Base-by-base conservation (phyloP, 441 rosid genomes). In the Cnidoscolus chayamansa region DNA sequence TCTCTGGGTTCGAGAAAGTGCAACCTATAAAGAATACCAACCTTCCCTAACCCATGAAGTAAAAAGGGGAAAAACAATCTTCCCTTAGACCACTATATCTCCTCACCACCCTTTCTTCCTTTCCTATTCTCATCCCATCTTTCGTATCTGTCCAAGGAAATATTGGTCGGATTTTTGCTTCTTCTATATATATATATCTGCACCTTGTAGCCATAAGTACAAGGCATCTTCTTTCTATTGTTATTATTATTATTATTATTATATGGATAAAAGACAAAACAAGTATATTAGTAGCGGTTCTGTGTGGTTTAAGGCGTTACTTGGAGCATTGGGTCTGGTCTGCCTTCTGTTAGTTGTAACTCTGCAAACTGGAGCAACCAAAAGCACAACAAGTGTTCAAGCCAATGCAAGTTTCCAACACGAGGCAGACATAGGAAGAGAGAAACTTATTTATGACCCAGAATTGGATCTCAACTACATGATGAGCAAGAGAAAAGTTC, bases 401-500 rank as follows among this genome's bases (percentile, higher is more conserved):
- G 59, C 71, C 16, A 13, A 55, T 10, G 72, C 47, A 53, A 68
- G 50, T 55, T 19, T 48, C 4, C 66, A 76, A 67, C 73, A 65
- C 25, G 77, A 65, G 55, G 74, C 77, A 66, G 75, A 68, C 7
- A 4, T 63, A 2, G 76, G 73, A 25, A 62, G 71, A 57, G 82
- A 74, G 30, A 77, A 82, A 73, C 74, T 80, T 43, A 70, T 65
- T 67, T 76, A 77, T 71, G 76, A 78, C 71, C 81, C 82, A 11
- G 81, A 71, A 76, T 71, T 75, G 72, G 86, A 88, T 77, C 77
- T 84, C 73, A 80, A 85, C 79, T 86, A 74, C 78, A 77, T 81
- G 84, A 76, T 74, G 76, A 84, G 89, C 90, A 90, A 86, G 71
- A 81, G 98, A 82, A 83, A 81, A 84, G 94, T 93, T 45, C 97